Conservation (phyloP, 2,329 filamentous ascomycete species). For the Saccharata proteae region DNA sequence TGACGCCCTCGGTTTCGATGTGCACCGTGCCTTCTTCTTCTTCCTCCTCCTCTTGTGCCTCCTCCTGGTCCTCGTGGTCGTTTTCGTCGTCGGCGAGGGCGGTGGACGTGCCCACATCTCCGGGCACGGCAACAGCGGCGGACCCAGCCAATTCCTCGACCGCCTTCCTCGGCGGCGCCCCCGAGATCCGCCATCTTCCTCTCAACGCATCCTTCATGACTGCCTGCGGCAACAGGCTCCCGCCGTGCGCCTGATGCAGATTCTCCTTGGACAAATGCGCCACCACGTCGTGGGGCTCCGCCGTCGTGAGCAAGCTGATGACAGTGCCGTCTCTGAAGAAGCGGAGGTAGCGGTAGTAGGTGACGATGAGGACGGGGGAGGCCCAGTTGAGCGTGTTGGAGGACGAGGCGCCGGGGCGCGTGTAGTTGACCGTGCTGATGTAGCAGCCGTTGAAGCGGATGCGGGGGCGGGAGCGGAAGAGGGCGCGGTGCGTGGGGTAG, state of each 20-base stretch:
- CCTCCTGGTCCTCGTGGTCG: slow-evolving; percentile 10
- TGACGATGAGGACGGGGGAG: slow-evolving; percentile 84
- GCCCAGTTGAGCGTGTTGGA: slow-evolving; percentile 61
- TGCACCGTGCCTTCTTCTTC: slow-evolving; percentile 41
- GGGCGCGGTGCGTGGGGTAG: slow-evolving; percentile 40
- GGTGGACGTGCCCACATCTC: neutral
- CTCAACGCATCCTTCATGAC: slow-evolving; percentile 58
- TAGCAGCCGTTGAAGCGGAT: slow-evolving; percentile 93
- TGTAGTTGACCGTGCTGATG: slow-evolving; percentile 93
- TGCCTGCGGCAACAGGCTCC: slow-evolving; percentile 25
- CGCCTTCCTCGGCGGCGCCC: slow-evolving; percentile 14
- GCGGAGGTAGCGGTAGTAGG: slow-evolving; percentile 92
- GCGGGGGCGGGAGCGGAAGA: slow-evolving; percentile 74
- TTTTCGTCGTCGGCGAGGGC: slow-evolving; percentile 11
- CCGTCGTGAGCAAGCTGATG: slow-evolving; percentile 68
- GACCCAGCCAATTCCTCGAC: no score
- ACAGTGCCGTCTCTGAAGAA: slow-evolving; percentile 84
- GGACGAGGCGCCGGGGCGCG: slow-evolving; percentile 64
- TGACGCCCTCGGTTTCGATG: slow-evolving; percentile 77
- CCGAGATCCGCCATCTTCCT: slow-evolving; percentile 55
- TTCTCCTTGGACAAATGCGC: slow-evolving; percentile 67
- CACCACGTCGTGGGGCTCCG: slow-evolving; percentile 77
- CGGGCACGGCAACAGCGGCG: no score
- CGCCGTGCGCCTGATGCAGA: slow-evolving; percentile 30
- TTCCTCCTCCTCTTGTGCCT: slow-evolving; percentile 12